A percentile compares a stretch with the other conserved stretches of the same genome.
phyloP scores from a whole-genome alignment of 2,329 filamentous ascomycete genomes.

The Botrytis sinoallii region DNA sequence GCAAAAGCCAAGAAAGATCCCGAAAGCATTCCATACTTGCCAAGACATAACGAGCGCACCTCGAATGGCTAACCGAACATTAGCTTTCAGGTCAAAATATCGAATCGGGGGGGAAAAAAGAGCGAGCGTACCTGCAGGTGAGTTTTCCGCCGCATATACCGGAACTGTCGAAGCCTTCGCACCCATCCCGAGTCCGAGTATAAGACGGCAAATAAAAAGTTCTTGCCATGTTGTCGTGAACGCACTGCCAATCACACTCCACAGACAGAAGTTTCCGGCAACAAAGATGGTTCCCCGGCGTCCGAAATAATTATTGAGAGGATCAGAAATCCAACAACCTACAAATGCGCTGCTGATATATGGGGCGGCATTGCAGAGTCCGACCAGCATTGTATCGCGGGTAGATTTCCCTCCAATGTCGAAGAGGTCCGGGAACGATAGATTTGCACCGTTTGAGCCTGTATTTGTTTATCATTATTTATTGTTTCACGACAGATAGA shows the following conservation, averaged over 20 bases:
- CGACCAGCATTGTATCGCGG: conserved; percentile 54
- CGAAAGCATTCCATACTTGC: conserved; percentile 53
- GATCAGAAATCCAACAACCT: conserved; percentile 56
- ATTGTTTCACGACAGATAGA: too few species aligned
- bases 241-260: conserved; percentile 59
- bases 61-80: conserved; percentile 39
- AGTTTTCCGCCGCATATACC: conserved; percentile 54
- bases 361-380: conserved; percentile 52
- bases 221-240: conserved; percentile 57
- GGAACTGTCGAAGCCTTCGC: conserved; percentile 50
- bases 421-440: conserved; percentile 45
- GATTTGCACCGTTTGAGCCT: conserved; percentile 48
- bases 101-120: too few species aligned
- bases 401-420: conserved; percentile 43
- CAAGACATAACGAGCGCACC: conserved; percentile 56
- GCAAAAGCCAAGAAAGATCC: conserved; percentile 64
- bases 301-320: conserved; percentile 55
- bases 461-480: conserved; percentile 32
- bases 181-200: conserved; percentile 62
- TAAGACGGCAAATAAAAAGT: conserved; percentile 53
- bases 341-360: conserved; percentile 42
- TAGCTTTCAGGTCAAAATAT: background rate
- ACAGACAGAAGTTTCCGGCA: conserved; percentile 58
- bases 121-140: conserved; percentile 43
- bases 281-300: conserved; percentile 64